Percentiles rank a stretch among this genome's conserved stretches.
Evolutionary conservation across 176 grass and related monocot species (phyloP).

Genomic region (Tillandsia fasciculata): DNA sequence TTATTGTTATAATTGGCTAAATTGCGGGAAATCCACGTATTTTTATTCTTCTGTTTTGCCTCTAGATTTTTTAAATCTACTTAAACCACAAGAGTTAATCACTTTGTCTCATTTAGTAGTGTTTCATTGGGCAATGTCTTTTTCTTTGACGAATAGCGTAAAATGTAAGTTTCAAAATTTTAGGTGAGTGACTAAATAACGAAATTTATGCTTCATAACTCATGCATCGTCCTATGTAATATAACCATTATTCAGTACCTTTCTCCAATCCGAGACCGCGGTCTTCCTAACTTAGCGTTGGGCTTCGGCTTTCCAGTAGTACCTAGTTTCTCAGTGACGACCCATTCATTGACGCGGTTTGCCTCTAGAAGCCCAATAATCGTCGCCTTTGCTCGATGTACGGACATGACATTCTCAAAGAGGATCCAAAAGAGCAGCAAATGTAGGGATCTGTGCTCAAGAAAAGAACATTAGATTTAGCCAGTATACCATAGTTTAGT

Average conservation of each 20-base stretch:
- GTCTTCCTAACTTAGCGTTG: slow-evolving; percentile 19
- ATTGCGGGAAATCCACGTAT: background rate
- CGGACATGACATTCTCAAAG: slow-evolving; percentile 94
- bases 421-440: slow-evolving; percentile 85
- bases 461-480: background rate
- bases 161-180: no score
- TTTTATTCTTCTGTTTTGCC: background rate
- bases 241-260: slow-evolving; percentile 14
- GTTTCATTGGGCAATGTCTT: no score
- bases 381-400: slow-evolving; percentile 74
- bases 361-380: slow-evolving; percentile 72
- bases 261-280: slow-evolving; percentile 26
- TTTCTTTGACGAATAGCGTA: no score
- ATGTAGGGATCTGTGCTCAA: slow-evolving; percentile 42
- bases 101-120: no score
- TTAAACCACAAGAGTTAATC: no score
- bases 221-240: background rate
- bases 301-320: slow-evolving; percentile 21
- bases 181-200: no score
- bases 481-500: no score
- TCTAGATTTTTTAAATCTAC: no score
- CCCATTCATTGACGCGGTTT: slow-evolving; percentile 78
- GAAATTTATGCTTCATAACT: background rate
- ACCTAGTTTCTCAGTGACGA: slow-evolving; percentile 82
- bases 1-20: no score